Evolutionary conservation across 306 rosid species (phyloP).

Genomic region (Morella rubra): DNA sequence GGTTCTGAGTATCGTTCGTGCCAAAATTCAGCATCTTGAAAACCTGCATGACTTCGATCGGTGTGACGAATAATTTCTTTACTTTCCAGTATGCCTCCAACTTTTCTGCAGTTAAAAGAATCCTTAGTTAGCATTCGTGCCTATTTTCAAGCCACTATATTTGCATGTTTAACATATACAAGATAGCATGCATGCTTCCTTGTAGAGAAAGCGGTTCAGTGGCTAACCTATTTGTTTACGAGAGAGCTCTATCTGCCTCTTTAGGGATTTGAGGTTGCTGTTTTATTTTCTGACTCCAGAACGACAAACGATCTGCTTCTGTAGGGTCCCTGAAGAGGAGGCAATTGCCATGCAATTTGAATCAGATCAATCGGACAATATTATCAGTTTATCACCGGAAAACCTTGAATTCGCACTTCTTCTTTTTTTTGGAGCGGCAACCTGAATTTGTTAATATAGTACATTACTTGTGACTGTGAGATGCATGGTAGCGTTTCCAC

Average conservation of each 20-base stretch:
- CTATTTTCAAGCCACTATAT: too few species aligned
- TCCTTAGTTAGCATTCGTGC: neutral
- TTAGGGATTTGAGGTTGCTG: slow-evolving; percentile 42
- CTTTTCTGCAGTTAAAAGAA: slow-evolving; percentile 20
- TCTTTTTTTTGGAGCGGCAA: too few species aligned
- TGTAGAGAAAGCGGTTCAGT: too few species aligned
- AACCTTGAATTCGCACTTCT: too few species aligned
- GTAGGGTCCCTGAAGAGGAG: slow-evolving; percentile 29
- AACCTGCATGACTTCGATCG: slow-evolving; percentile 35
- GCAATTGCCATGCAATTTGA: neutral
- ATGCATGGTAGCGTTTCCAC: neutral
- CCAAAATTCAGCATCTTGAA: slow-evolving; percentile 22
- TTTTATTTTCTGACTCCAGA: slow-evolving; percentile 46
- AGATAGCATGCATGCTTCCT: too few species aligned
- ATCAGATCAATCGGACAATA: neutral
- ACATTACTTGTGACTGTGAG: too few species aligned
- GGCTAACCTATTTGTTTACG: slow-evolving; percentile 34
- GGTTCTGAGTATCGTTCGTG: slow-evolving; percentile 13
- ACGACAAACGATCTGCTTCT: slow-evolving; percentile 29
- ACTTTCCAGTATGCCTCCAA: neutral
- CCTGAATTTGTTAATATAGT: too few species aligned
- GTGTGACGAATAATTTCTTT: slow-evolving; percentile 15
- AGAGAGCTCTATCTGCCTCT: slow-evolving; percentile 30
- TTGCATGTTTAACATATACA: neutral
- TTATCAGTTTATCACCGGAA: neutral